Evolutionary conservation across 495 filamentous ascomycete species (phyloP).

Genomic region (Hypoxylon perforatum): DNA sequence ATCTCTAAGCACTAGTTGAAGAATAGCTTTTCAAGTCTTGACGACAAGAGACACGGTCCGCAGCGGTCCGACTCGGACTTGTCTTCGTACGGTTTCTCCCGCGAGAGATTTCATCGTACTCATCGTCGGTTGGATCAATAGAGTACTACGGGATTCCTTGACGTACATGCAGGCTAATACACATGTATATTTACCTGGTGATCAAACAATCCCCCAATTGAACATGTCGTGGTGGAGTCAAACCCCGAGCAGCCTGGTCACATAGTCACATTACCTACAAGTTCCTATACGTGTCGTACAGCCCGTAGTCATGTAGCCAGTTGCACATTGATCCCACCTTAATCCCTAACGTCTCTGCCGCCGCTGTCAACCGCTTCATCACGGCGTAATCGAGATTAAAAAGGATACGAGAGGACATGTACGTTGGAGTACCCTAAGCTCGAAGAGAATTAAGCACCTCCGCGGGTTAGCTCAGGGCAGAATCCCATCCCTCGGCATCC

Average conservation of each 20-base stretch:
- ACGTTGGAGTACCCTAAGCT: no score
- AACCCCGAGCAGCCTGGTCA: not conserved
- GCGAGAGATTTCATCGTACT: constrained; percentile 3
- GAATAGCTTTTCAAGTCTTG: not conserved
- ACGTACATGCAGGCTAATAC: constrained; percentile 1
- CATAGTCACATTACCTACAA: not conserved
- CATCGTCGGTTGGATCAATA: no score
- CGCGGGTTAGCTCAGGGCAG: no score
- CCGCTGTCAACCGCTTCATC: not conserved
- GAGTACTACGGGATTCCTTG: no score
- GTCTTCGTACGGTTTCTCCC: no score
- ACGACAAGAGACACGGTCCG: constrained; percentile 1
- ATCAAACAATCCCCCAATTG: constrained; percentile 5
- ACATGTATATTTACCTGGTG: constrained; percentile 5
- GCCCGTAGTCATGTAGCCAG: not conserved
- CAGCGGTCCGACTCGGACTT: not conserved
- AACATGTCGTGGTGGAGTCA: constrained; percentile 7
- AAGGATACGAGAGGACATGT: not conserved
- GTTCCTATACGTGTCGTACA: not conserved
- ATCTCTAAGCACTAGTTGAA: constrained; percentile 3
- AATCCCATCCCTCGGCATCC: constrained; percentile 4
- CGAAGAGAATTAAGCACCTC: no score
- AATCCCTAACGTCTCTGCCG: not conserved
- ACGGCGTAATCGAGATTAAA: no score
- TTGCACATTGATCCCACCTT: not conserved